These are phyloP conservation scores for Amaranthus tricolor DNA, from an alignment of 179 eudicot species.

Conservation along the genomic window DNA sequence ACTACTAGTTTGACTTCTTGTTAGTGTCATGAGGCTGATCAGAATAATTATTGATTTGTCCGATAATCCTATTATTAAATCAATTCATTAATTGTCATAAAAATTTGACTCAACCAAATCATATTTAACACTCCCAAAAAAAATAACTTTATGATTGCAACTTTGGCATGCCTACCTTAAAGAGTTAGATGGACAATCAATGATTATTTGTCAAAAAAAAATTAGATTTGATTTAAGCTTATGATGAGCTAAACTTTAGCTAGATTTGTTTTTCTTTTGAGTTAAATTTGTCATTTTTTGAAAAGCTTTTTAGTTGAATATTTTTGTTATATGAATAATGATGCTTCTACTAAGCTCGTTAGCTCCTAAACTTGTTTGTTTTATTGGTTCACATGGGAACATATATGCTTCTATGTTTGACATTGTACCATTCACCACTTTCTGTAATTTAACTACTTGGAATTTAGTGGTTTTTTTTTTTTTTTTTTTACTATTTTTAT, in stretches of 20 bases:
- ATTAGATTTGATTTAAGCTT: slow-evolving; percentile 28
- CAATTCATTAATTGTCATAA: slow-evolving; percentile 8
- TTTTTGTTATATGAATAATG: slow-evolving; percentile 2
- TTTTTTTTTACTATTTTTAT: background rate
- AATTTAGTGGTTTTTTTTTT: background rate
- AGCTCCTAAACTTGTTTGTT: background rate
- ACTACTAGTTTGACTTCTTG: slow-evolving; percentile 28
- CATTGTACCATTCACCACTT: background rate
- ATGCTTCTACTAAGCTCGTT: background rate
- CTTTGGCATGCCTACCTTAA: slow-evolving; percentile 22
- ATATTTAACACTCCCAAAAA: background rate
- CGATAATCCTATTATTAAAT: slow-evolving; percentile 7
- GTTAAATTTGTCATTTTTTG: slow-evolving; percentile 9
- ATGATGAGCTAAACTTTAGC: slow-evolving; percentile 8
- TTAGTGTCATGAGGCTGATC: slow-evolving; percentile 22
- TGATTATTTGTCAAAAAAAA: slow-evolving; percentile 15
- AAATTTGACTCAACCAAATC: slow-evolving; percentile 24
- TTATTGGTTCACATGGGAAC: slow-evolving; percentile 26
- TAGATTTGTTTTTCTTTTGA: slow-evolving; percentile 11
- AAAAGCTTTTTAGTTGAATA: background rate
- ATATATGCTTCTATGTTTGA: background rate
- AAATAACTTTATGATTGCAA: slow-evolving; percentile 16
- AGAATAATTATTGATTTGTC: slow-evolving; percentile 22
- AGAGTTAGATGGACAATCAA: slow-evolving; percentile 16
- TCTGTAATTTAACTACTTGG: slow-evolving; percentile 7